Percentiles rank a stretch among this genome's conserved stretches.
phyloP scores from a whole-genome alignment of 257 asterid genomes.

The Datura wrightii region DNA sequence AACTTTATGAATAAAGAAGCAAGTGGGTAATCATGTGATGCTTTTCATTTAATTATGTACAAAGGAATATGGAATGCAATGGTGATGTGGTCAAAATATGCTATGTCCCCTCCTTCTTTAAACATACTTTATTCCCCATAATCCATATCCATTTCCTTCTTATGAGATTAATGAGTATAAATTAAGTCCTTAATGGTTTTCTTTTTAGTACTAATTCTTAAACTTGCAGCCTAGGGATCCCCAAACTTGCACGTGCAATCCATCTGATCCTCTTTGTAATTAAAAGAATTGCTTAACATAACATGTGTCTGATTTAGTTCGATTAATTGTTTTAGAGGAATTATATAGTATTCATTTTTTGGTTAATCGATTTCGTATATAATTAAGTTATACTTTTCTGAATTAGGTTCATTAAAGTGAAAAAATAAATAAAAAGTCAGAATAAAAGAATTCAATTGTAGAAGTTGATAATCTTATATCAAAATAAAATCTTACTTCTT shows the following conservation, averaged over 20 bases:
- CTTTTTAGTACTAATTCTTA: neutral
- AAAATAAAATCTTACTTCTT: no score
- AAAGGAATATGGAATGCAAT: conserved; percentile 7
- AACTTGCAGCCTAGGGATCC: neutral
- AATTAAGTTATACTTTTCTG: no score
- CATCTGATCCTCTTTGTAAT: neutral
- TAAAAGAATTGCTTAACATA: neutral
- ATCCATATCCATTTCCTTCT: neutral
- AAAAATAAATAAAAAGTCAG: no score
- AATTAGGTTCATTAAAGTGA: no score
- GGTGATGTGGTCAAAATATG: conserved; percentile 18
- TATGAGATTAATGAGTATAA: neutral
- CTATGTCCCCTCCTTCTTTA: neutral
- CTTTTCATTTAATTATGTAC: neutral
- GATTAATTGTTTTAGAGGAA: no score
- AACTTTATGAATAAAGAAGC: conserved; percentile 19
- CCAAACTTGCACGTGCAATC: neutral
- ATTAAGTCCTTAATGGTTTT: neutral
- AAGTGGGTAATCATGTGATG: conserved; percentile 20
- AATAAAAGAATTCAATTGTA: no score
- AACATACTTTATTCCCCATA: neutral
- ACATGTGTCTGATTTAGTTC: neutral
- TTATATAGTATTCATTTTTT: no score
- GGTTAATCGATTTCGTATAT: no score
- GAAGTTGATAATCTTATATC: no score